Percentiles rank a stretch among this genome's conserved stretches.
Conservation (phyloP, 306 rosid species). For the Astragalus membranaceus region DNA sequence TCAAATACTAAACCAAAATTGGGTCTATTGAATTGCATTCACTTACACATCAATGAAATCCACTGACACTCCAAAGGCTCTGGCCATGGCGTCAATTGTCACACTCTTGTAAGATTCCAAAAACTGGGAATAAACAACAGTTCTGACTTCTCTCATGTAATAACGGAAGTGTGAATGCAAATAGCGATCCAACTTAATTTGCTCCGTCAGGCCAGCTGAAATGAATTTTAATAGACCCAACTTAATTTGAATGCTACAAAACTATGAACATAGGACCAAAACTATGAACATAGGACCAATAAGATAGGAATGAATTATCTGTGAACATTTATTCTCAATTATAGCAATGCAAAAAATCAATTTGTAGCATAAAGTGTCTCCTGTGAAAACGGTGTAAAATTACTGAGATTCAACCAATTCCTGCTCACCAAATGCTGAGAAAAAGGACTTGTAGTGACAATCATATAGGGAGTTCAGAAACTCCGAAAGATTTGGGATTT, state of each 20-base stretch:
- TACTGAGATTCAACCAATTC: background rate
- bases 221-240: no score
- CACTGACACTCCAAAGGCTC: slow-evolving; percentile 90
- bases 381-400: background rate
- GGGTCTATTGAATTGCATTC: background rate
- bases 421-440: slow-evolving; percentile 83
- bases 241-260: no score
- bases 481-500: slow-evolving; percentile 73
- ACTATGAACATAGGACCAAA: slow-evolving; percentile 10
- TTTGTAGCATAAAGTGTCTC: background rate
- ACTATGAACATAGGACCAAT: slow-evolving; percentile 3
- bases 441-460: slow-evolving; percentile 84
- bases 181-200: slow-evolving; percentile 87
- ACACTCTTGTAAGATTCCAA: slow-evolving; percentile 97
- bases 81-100: slow-evolving; percentile 95
- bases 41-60: slow-evolving; percentile 95
- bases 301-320: background rate
- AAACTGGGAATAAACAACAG: slow-evolving; percentile 84
- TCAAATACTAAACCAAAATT: background rate
- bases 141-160: slow-evolving; percentile 93
- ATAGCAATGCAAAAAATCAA: background rate
- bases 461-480: slow-evolving; percentile 80
- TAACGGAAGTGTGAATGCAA: slow-evolving; percentile 89
- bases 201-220: slow-evolving; percentile 87
- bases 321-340: slow-evolving; percentile 4